Base-by-base conservation (phyloP, 148 eudicot species). In the Gaultheria prostrata region DNA sequence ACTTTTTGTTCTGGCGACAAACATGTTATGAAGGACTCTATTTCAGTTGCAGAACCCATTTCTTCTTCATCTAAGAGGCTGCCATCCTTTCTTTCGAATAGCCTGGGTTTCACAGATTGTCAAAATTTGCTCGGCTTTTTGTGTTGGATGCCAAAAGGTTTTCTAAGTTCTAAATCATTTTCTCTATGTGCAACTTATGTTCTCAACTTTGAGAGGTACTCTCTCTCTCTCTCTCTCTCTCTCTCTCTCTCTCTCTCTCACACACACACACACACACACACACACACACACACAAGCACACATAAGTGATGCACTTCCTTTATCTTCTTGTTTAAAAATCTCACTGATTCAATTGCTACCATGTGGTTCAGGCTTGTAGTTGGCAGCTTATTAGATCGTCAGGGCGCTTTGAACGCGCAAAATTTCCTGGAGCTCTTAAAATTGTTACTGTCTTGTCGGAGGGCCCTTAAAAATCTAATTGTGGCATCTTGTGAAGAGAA, bases 131-230 rank as follows among this genome's bases (percentile, higher is more conserved):
- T 97, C 83, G 83, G 89, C 77, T 86, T 91, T 77, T 86, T 95
- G 71, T 87, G 85, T 86, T 88, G 87, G 89, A 87, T 93, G 92
- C 91, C 92, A 76, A 92, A 89, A 86, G 88, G 88, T 87, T 87
- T 84, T 83, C 70, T 88, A 54, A 89, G 83, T 83, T 79, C 85
- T 57, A 89, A 90, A 82, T 90, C 93, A 61, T 90, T 93, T 54
- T 87, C 93, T 53, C 78, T 77, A 20, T 90, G 83, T 84, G 86
- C 89, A 63, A 88, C 86, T 71, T 88, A 79, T 77, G 70, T 97
- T 87, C 87, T 95, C 88, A 97, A 95, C 85, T 86, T 90, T 59
- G 99, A 97, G 86, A 93, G 98, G 99, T 97, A 84, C 78, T 56
- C 76, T 72, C 71, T 65, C 77, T 51, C 5, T 49, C 72, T 48